These are phyloP conservation scores for Thielaviopsis musarum DNA, from an alignment of 2,329 filamentous ascomycete genomes.

Conservation along the genomic window DNA sequence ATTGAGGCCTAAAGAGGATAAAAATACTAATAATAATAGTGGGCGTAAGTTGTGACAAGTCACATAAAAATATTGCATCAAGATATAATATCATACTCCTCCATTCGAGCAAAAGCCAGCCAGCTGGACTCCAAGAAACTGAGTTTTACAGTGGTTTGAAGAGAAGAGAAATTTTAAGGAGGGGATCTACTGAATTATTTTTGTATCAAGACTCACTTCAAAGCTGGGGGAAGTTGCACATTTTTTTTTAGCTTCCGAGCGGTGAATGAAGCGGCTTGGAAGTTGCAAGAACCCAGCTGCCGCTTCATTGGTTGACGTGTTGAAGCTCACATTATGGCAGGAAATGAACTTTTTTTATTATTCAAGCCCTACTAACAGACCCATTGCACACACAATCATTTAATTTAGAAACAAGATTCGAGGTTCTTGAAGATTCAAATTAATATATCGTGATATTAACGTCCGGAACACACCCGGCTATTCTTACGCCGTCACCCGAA, in stretches of 20 bases:
- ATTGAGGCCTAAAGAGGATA: not conserved
- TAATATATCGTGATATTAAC: too few relatives aligned
- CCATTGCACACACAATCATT: too few relatives aligned
- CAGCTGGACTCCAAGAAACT: not conserved
- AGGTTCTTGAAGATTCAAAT: too few relatives aligned
- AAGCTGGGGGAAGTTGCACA: not conserved
- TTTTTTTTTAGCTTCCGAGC: not conserved
- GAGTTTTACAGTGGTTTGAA: not conserved
- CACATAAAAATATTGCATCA: not conserved
- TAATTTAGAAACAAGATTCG: too few relatives aligned
- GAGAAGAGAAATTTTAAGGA: not conserved
- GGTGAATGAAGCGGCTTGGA: not conserved
- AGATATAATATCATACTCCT: not conserved
- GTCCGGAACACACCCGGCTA: too few relatives aligned
- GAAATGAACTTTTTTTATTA: too few relatives aligned
- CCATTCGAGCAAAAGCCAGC: not conserved
- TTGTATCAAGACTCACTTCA: not conserved
- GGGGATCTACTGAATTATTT: not conserved
- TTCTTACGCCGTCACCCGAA: too few relatives aligned
- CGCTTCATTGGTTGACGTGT: not conserved
- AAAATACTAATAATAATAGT: not conserved
- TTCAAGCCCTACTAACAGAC: too few relatives aligned
- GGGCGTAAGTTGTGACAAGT: not conserved
- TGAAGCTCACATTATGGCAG: not conserved
- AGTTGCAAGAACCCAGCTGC: not conserved